Evolutionary conservation across 257 asterid species (phyloP), one percentile per base, ranked within the genome.

Genomic region (Perilla frutescens): DNA sequence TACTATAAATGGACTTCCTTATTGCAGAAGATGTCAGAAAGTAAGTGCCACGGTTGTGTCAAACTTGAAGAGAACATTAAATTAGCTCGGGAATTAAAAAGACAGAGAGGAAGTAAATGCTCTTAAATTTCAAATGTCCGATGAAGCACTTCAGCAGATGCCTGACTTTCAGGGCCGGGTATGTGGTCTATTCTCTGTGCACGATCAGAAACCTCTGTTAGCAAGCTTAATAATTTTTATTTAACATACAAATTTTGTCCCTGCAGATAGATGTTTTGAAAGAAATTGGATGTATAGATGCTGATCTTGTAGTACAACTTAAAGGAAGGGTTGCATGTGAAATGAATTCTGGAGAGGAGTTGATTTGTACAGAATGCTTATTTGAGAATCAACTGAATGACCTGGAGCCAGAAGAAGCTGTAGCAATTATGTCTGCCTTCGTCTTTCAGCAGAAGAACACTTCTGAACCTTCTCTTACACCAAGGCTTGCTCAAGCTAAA

Each of bases 151-250:
- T 73, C 86, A 84, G 87, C 97, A 92, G 84, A 95, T 92, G 99
- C 99, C 99, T n/a, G 96, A 89, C 78, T 95, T 95, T 87, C 98
- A 87, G 89, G 99, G 97, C 55, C 96, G 99, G 84, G 99, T 94
- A 90, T 13, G 95, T 81, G 40, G 55, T 62, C 37, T 75, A 66
- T 15, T 60, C 57, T 72, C 62, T 43, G 5, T 11, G n/a, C 57
- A 61, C 72, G 47, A 47, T 61, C 56, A 45, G 56, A 68, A 60
- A 39, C 48, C 66, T 57, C 48, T 45, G 14, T 37, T 50, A 7
- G 59, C 32, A 56, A 61, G 47, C 67, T 41, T 57, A 50, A 41
- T 51, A 60, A 8, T 76, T 66, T 68, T 68, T 74, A 37, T 77
- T 74, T 86, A 50, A 79, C 81, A 59, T 75, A 13, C 32, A 68